These are phyloP conservation scores for Geranium incanum DNA, from an alignment of 441 rosid genomes.

Conservation along the genomic window DNA sequence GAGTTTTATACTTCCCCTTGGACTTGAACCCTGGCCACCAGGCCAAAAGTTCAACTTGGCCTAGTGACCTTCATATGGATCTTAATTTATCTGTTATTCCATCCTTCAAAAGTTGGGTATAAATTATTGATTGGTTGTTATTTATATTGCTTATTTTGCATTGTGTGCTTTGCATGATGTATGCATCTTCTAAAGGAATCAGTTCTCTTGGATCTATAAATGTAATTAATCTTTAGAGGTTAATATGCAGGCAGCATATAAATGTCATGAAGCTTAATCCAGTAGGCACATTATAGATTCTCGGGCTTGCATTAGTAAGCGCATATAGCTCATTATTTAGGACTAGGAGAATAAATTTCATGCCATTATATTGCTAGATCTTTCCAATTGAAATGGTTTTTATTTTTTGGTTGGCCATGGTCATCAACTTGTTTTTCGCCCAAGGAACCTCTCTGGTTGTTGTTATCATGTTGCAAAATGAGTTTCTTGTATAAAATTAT, in stretches of 20 bases:
- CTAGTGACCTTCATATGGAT: no score
- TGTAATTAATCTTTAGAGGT: neutral
- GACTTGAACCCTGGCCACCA: no score
- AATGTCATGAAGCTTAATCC: no score
- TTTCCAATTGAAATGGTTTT: neutral
- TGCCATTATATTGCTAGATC: neutral
- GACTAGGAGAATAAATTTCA: slow-evolving; percentile 2
- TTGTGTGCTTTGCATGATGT: neutral
- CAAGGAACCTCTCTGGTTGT: neutral
- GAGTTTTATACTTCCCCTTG: no score
- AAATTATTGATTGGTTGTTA: neutral
- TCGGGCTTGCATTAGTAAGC: neutral
- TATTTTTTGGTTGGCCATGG: neutral
- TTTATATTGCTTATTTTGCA: neutral
- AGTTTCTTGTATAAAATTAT: neutral
- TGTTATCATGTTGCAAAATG: neutral
- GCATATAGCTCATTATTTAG: slow-evolving; percentile 1
- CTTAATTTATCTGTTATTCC: neutral
- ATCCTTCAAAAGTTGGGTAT: neutral
- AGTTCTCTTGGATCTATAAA: neutral
- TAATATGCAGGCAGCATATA: neutral
- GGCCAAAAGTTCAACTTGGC: no score
- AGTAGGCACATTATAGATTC: no score
- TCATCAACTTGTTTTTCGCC: neutral
- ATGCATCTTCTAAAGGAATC: neutral